Percentiles rank a stretch among this genome's conserved stretches.
phyloP scores from a whole-genome alignment of 306 rosid genomes.

The Dalbergia cultrata region DNA sequence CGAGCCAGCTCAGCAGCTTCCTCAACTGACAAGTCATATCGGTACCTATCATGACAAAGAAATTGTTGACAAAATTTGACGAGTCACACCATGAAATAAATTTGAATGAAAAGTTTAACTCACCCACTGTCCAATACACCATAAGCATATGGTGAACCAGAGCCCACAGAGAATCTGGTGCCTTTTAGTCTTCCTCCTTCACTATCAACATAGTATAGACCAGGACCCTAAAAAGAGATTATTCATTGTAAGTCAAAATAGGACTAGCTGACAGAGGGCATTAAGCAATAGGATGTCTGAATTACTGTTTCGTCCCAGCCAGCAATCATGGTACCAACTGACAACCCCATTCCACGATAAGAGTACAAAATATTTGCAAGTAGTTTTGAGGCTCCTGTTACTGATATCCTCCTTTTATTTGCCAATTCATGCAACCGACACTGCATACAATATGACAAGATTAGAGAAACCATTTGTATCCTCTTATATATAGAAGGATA shows the following conservation, averaged over 20 bases:
- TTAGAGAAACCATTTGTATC: conserved; percentile 36
- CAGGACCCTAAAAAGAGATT: conserved; percentile 77
- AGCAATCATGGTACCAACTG: conserved; percentile 99
- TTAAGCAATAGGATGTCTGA: conserved; percentile 1
- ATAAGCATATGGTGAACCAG: conserved; percentile 98
- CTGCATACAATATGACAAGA: conserved; percentile 48
- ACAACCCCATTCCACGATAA: conserved; percentile 96
- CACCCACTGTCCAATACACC: conserved; percentile 94
- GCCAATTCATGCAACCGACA: conserved; percentile 94
- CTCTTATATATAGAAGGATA: not conserved
- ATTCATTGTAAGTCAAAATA: conserved; percentile 2
- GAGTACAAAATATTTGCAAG: conserved; percentile 96
- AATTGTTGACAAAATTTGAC: conserved; percentile 28
- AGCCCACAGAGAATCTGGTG: conserved; percentile 92
- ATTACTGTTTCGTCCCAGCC: conserved; percentile 99
- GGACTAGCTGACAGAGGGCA: conserved; percentile 10
- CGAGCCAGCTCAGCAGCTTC: conserved; percentile 94
- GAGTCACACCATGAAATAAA: not conserved
- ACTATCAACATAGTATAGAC: conserved; percentile 93
- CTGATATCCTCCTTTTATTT: conserved; percentile 92
- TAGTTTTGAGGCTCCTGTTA: conserved; percentile 95
- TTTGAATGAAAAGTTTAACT: conserved; percentile 37
- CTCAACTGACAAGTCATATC: conserved; percentile 74
- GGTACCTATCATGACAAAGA: conserved; percentile 60
- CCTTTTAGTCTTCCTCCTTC: conserved; percentile 99